Evolutionary conservation across 1,284 basidiomycete genomes (phyloP).

Genomic region (Anthracocystis walkeri): DNA sequence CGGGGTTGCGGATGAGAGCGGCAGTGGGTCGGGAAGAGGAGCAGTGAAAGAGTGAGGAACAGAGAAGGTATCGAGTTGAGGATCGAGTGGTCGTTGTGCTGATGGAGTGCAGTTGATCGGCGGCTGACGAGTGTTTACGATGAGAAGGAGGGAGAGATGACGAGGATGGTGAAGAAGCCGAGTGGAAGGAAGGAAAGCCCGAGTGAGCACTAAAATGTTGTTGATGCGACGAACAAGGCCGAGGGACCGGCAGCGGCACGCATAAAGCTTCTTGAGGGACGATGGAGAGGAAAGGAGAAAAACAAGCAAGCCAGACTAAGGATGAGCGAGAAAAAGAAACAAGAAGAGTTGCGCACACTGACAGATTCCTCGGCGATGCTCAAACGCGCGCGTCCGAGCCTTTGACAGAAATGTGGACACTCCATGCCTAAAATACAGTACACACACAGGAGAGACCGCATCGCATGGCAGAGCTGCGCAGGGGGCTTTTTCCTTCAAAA

Average conservation of each 20-base stretch:
- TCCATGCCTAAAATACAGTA: neutral
- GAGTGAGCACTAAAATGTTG: conserved; percentile 20
- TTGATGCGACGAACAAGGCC: conserved; percentile 33
- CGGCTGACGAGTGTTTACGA: conserved; percentile 9
- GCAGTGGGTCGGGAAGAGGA: conserved; percentile 4
- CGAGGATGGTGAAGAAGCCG: conserved; percentile 15
- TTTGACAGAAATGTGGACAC: neutral
- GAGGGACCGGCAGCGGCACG: conserved; percentile 45
- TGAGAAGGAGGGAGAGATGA: neutral
- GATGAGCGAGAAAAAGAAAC: neutral
- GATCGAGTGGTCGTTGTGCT: neutral
- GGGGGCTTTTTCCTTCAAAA: no score
- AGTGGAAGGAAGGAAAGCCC: conserved; percentile 12
- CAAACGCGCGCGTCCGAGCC: conserved; percentile 12
- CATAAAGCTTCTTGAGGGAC: conserved; percentile 27
- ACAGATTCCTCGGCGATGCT: conserved; percentile 18
- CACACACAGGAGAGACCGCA: neutral
- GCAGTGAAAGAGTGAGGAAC: neutral
- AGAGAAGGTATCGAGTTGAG: neutral
- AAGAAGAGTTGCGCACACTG: neutral
- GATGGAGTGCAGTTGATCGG: neutral
- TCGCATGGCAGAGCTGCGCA: neutral
- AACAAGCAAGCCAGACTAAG: conserved; percentile 12
- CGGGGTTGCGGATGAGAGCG: conserved; percentile 17
- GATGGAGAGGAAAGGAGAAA: neutral